These are phyloP conservation scores for Leishmania martiniquensis DNA, from an alignment of 208 protist genomes.

Conservation along the genomic window DNA sequence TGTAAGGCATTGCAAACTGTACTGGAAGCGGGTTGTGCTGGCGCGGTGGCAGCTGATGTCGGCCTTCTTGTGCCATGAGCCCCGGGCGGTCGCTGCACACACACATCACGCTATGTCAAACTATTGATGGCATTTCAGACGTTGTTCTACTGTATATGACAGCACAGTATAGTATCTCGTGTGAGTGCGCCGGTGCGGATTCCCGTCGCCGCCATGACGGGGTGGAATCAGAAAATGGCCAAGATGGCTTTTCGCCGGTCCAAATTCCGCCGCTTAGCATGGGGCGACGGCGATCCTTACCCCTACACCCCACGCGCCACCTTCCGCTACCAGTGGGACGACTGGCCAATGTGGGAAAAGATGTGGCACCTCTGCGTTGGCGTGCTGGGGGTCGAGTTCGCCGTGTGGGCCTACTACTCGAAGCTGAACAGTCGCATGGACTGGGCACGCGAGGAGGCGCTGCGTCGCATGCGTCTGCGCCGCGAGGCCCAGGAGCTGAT, in stretches of 20 bases:
- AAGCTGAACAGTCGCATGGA: constrained; percentile 87
- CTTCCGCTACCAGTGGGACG: constrained; percentile 90
- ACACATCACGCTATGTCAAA: too few relatives aligned
- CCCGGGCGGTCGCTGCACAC: too few relatives aligned
- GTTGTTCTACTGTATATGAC: background rate
- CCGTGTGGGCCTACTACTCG: constrained; percentile 85
- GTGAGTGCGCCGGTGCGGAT: background rate
- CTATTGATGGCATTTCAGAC: too few relatives aligned
- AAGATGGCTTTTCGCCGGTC: constrained; percentile 89
- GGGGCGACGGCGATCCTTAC: constrained; percentile 90
- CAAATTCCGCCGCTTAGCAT: constrained; percentile 88
- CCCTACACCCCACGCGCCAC: constrained; percentile 90
- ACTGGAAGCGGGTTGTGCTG: too few relatives aligned
- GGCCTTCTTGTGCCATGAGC: too few relatives aligned
- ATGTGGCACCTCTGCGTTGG: constrained; percentile 75
- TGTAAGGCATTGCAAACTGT: too few relatives aligned
- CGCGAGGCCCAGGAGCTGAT: constrained; percentile 90
- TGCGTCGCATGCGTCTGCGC: constrained; percentile 89
- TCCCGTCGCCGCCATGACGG: constrained; percentile 38
- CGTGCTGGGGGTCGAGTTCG: constrained; percentile 74
- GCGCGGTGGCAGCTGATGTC: too few relatives aligned
- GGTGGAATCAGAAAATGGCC: constrained; percentile 92
- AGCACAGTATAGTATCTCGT: background rate
- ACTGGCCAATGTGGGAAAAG: constrained; percentile 91
- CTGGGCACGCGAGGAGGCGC: constrained; percentile 89